A percentile compares a stretch with the other conserved stretches of the same genome.
phyloP scores from a whole-genome alignment of 805 yeast species.

The Monosporozyma aerobia region DNA sequence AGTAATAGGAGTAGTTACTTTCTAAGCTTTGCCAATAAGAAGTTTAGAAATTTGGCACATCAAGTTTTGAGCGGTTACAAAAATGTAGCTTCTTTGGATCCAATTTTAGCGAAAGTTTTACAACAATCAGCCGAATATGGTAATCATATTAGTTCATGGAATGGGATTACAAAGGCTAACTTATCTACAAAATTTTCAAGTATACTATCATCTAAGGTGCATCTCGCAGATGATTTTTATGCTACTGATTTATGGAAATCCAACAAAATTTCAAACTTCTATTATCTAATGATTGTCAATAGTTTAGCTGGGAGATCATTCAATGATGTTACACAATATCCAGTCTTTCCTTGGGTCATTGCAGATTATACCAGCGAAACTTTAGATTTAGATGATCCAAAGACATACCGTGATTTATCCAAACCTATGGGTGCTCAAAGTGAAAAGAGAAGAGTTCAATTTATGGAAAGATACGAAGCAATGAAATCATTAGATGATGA shows the following conservation, averaged over 20 bases:
- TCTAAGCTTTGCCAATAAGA: slow-evolving; percentile 50
- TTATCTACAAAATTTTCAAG: slow-evolving; percentile 37
- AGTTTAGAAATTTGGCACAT: slow-evolving; percentile 49
- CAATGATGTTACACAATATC: slow-evolving; percentile 84
- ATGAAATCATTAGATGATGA: slow-evolving; percentile 50
- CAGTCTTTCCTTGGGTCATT: slow-evolving; percentile 86
- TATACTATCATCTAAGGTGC: slow-evolving; percentile 27
- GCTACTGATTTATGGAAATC: slow-evolving; percentile 64
- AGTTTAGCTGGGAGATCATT: slow-evolving; percentile 83
- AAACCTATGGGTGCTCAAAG: slow-evolving; percentile 92
- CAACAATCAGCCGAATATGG: slow-evolving; percentile 37
- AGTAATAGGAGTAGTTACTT: slow-evolving; percentile 62
- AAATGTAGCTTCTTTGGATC: slow-evolving; percentile 42
- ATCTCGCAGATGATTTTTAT: slow-evolving; percentile 22
- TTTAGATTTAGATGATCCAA: slow-evolving; percentile 55
- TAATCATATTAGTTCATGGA: slow-evolving; percentile 20
- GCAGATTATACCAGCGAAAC: slow-evolving; percentile 69
- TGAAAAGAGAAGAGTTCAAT: slow-evolving; percentile 47
- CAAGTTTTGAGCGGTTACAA: slow-evolving; percentile 40
- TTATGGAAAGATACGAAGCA: slow-evolving; percentile 66
- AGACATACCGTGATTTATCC: slow-evolving; percentile 60
- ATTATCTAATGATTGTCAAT: slow-evolving; percentile 69
- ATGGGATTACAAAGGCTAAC: slow-evolving; percentile 28
- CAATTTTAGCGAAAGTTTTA: slow-evolving; percentile 46
- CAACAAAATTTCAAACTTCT: slow-evolving; percentile 77